Evolutionary conservation across 1,139 yeast species (phyloP).

Genomic region (Scheffersomyces segobiensis): DNA sequence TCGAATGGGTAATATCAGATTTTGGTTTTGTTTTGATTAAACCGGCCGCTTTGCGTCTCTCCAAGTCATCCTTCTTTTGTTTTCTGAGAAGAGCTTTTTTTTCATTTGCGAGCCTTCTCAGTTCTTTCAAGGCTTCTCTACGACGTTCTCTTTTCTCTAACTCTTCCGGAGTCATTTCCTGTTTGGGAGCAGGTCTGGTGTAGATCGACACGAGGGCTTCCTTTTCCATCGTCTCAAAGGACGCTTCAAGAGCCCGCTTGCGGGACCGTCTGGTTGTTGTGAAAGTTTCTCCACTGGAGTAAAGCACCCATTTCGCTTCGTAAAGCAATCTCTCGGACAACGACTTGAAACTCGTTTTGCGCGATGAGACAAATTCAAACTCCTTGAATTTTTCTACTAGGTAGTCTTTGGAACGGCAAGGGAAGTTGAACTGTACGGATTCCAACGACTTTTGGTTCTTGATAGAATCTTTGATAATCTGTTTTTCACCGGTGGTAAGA

Average conservation of each 20-base stretch:
- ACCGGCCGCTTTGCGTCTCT: slow-evolving; percentile 5
- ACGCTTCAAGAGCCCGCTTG: slow-evolving; percentile 8
- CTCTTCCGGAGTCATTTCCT: slow-evolving; percentile 6
- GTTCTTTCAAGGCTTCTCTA: slow-evolving; percentile 3
- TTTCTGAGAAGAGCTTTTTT: slow-evolving; percentile 6
- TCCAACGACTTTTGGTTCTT: slow-evolving; percentile 3
- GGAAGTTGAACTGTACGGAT: slow-evolving; percentile 5
- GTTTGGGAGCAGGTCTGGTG: slow-evolving; percentile 1
- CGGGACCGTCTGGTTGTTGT: slow-evolving; percentile 10
- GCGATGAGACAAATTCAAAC: slow-evolving; percentile 20
- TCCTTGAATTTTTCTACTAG: slow-evolving; percentile 21
- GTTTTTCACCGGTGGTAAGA: slow-evolving; percentile 11
- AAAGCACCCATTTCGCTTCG: slow-evolving; percentile 40
- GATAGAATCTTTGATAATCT: slow-evolving; percentile 4
- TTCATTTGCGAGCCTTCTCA: slow-evolving; percentile 3
- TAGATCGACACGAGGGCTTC: background rate
- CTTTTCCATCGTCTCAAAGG: background rate
- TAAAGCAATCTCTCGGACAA: slow-evolving; percentile 34
- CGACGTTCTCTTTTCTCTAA: slow-evolving; percentile 2
- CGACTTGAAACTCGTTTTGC: slow-evolving; percentile 30
- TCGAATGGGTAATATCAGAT: slow-evolving; percentile 1
- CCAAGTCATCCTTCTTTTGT: slow-evolving; percentile 6
- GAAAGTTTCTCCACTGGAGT: slow-evolving; percentile 14
- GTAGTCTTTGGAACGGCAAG: slow-evolving; percentile 15
- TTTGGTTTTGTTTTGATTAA: slow-evolving; percentile 1